These are phyloP conservation scores for Plenodomus biglobosus DNA, from an alignment of 2,329 filamentous ascomycete species.

Conservation along the genomic window DNA sequence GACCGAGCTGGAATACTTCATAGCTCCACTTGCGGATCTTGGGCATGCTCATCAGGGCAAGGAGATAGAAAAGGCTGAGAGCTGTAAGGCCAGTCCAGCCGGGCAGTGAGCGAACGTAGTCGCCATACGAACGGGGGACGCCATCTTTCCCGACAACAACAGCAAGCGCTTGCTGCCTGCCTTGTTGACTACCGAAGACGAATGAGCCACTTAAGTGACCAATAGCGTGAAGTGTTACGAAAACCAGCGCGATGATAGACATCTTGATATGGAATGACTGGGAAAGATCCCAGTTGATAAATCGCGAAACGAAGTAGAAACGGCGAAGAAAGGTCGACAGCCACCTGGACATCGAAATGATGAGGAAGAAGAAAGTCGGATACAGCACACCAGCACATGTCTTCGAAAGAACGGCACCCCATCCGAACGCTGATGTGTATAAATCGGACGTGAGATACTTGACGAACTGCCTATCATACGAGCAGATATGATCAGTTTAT, in stretches of 20 bases:
- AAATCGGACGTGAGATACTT: slow-evolving; percentile 52
- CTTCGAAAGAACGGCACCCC: slow-evolving; percentile 60
- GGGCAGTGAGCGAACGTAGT: slow-evolving; percentile 52
- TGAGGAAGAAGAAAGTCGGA: slow-evolving; percentile 60
- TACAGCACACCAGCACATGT: slow-evolving; percentile 58
- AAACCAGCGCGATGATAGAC: slow-evolving; percentile 52
- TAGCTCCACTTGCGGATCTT: slow-evolving; percentile 56
- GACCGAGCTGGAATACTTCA: slow-evolving; percentile 60
- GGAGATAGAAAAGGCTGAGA: slow-evolving; percentile 54
- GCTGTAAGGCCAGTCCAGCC: slow-evolving; percentile 56
- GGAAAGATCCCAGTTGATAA: slow-evolving; percentile 60
- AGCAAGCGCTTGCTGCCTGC: slow-evolving; percentile 51
- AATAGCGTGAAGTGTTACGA: slow-evolving; percentile 57
- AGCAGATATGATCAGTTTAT: not conserved
- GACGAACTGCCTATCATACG: slow-evolving; percentile 46
- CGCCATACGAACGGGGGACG: slow-evolving; percentile 50
- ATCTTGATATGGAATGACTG: slow-evolving; percentile 61
- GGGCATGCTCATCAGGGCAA: slow-evolving; percentile 55
- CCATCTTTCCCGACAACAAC: slow-evolving; percentile 49
- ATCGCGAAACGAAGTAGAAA: slow-evolving; percentile 56
- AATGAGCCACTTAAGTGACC: slow-evolving; percentile 59
- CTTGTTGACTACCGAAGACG: slow-evolving; percentile 51
- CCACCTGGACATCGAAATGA: slow-evolving; percentile 61
- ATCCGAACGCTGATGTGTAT: slow-evolving; percentile 56
- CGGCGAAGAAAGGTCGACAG: slow-evolving; percentile 56